These are phyloP conservation scores for Crithidia bombi DNA, from an alignment of 208 protist genomes.

Conservation along the genomic window DNA sequence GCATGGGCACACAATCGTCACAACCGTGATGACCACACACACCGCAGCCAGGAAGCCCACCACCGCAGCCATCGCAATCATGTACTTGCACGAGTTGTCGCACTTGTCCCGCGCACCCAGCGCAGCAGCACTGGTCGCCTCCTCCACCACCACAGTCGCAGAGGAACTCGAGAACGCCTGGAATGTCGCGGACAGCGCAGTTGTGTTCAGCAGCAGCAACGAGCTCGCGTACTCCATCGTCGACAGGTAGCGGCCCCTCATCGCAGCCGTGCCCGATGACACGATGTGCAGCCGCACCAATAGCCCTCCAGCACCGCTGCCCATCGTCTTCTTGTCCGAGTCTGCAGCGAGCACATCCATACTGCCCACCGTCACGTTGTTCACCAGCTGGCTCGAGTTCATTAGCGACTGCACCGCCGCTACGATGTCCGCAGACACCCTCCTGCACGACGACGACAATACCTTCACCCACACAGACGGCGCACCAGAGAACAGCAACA, in stretches of 20 bases:
- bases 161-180: slow-evolving; percentile 10
- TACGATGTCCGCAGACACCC: not conserved
- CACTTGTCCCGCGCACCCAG: not conserved
- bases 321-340: slow-evolving; percentile 6
- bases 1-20: slow-evolving; percentile 9
- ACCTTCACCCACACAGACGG: not conserved
- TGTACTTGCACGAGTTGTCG: slow-evolving; percentile 15
- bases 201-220: slow-evolving; percentile 16
- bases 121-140: slow-evolving; percentile 4
- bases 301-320: slow-evolving; percentile 21
- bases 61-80: slow-evolving; percentile 12
- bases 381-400: slow-evolving; percentile 7
- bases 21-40: slow-evolving; percentile 2
- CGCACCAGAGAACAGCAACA: slow-evolving; percentile 11
- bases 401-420: slow-evolving; percentile 3
- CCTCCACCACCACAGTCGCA: slow-evolving; percentile 5
- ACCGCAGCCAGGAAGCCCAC: not conserved
- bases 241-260: slow-evolving; percentile 26
- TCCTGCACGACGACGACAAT: not conserved
- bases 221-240: slow-evolving; percentile 15
- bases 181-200: slow-evolving; percentile 2
- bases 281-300: not conserved
- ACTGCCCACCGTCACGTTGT: not conserved
- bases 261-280: slow-evolving; percentile 1
- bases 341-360: slow-evolving; percentile 8